Base-by-base conservation (phyloP, 1,284 basidiomycete genomes). In the Microbotryum silenes-acaulis region DNA sequence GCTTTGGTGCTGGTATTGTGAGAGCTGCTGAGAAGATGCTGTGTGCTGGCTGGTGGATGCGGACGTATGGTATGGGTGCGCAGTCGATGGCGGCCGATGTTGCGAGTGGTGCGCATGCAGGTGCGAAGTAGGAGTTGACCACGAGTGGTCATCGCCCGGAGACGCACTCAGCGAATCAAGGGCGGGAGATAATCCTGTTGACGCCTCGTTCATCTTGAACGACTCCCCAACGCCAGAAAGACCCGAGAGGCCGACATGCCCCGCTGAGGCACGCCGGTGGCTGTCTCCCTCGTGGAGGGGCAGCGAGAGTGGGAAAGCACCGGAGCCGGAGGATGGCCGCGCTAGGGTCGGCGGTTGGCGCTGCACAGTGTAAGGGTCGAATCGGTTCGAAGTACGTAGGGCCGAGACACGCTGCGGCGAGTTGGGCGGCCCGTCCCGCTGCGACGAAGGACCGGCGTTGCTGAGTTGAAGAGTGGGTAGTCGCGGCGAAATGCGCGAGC, bases 331-430 rank as follows among this genome's bases (percentile, higher is more conserved):
- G 14, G 55, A 16, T 37, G 42, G 50, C 8, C 31, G 5, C 9
- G 29, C 21, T 1, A 56, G 47, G 37, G 53, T 51, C 20, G 64
- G 61, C 7, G 64, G 59, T 42, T 48, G 53, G 21, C 64, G 64
- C 1, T 54, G 48, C 46, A 29, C 23, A 4, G 46, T 7, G 57
- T 66, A 66, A 4, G 64, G 64, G 21, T 66, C 64, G 54, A 57
- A 66, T 14, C 64, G 61, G 33, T 55, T 66, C 29, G 7, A n/a
- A 4, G 56, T 25, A 20, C 64, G 60, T 4, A 56, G 46, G 16
- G 51, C 57, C 4, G 59, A 46, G 7, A 57, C 51, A 20, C 64
- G 56, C 2, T 59, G 59, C 6, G 61, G 61, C 1, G 64, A 63
- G 9, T 48, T 42, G 3, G 57, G 54, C 0, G 59, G 44, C 21